These are phyloP conservation scores for Colletotrichum eremochloae DNA, from an alignment of 2,329 filamentous ascomycete genomes.

Conservation along the genomic window DNA sequence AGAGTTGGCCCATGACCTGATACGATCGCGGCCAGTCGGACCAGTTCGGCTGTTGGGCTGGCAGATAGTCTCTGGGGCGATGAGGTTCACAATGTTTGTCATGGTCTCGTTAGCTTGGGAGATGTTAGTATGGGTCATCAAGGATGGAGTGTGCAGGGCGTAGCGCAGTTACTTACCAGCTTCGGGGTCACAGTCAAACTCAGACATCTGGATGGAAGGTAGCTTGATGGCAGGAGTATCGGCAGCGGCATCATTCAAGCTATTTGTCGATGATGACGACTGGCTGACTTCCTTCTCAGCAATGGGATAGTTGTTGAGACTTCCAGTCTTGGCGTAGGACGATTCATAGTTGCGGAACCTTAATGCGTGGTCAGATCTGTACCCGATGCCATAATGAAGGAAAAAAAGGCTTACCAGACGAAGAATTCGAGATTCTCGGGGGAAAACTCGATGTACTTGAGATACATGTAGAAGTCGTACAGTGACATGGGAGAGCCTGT, in stretches of 20 bases:
- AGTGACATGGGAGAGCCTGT: conserved; percentile 62
- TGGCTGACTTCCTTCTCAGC: conserved; percentile 33
- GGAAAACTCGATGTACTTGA: conserved; percentile 64
- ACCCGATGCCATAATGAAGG: fast-evolving
- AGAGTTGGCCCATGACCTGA: conserved; percentile 44
- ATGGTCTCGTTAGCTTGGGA: conserved; percentile 49
- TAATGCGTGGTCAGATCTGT: background rate
- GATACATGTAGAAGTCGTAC: conserved; percentile 65
- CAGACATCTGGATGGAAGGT: conserved; percentile 40
- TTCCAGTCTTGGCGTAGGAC: conserved; percentile 43
- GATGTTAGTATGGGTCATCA: background rate
- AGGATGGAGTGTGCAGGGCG: background rate
- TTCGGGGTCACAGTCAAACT: conserved; percentile 49
- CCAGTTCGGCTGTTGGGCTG: conserved; percentile 36
- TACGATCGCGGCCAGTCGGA: conserved; percentile 42
- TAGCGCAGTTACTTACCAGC: conserved; percentile 46
- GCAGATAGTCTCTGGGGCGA: conserved; percentile 49
- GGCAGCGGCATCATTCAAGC: conserved; percentile 19
- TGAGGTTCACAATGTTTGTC: conserved; percentile 51
- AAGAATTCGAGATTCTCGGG: conserved; percentile 65
- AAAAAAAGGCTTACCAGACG: conserved; percentile 55
- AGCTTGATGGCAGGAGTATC: conserved; percentile 31
- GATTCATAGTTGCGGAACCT: conserved; percentile 62
- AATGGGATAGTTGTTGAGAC: conserved; percentile 30
- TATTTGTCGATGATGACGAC: conserved; percentile 17